A percentile compares a stretch with the other conserved stretches of the same genome.
Evolutionary conservation across 371 early-diverging fungal genomes (phyloP).

Genomic region (Lichtheimia hyalospora): DNA sequence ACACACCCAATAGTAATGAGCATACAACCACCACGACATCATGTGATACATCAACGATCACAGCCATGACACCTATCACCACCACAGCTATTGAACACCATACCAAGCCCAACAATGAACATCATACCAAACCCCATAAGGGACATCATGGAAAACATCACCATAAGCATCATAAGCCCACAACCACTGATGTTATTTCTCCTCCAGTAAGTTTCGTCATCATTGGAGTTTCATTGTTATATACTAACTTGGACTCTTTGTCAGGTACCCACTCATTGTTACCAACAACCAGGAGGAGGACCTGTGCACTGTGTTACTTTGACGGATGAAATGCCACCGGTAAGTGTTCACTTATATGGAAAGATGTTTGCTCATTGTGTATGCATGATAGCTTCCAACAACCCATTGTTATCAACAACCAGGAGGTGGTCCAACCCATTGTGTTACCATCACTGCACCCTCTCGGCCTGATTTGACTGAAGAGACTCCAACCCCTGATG

Average conservation of each 20-base stretch:
- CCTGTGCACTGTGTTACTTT: constrained; percentile 2
- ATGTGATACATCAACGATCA: not conserved
- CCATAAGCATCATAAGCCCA: too few relatives aligned
- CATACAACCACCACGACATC: not conserved
- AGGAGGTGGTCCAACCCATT: not conserved
- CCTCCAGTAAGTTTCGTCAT: too few relatives aligned
- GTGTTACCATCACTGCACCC: not conserved
- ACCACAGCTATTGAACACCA: not conserved
- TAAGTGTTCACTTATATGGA: too few relatives aligned
- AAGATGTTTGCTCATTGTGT: too few relatives aligned
- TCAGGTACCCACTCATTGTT: not conserved
- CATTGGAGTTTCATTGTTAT: too few relatives aligned
- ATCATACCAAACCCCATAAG: too few relatives aligned
- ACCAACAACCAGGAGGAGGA: not conserved
- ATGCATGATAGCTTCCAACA: not conserved
- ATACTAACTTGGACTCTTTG: too few relatives aligned
- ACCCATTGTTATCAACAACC: not conserved
- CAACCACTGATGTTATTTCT: too few relatives aligned
- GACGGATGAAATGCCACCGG: not conserved
- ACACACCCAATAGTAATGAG: not conserved
- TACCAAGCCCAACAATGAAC: too few relatives aligned
- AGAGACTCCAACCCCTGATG: not conserved
- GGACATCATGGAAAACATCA: too few relatives aligned
- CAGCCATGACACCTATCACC: too few relatives aligned
- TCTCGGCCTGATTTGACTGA: not conserved